Conservation (phyloP, 371 early-diverging fungal species). For the Actinomortierella ambigua region DNA sequence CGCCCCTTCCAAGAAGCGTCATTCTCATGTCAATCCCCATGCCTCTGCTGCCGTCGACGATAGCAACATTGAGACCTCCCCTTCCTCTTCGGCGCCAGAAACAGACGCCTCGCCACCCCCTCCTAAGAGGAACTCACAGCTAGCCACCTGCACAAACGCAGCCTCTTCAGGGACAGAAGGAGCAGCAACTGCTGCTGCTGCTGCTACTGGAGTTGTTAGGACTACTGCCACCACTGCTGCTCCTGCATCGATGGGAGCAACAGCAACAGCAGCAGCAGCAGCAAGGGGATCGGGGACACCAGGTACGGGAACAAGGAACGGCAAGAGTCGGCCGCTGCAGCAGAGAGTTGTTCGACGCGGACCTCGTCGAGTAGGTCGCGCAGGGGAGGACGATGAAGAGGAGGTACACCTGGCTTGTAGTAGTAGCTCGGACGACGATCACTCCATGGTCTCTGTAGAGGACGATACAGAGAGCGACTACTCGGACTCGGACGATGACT, state of each 20-base stretch:
- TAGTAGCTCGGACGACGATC: constrained; percentile 45
- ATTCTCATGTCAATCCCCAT: no score
- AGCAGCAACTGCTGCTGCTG: no score
- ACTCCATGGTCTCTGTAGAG: constrained; percentile 7
- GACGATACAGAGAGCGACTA: constrained; percentile 28
- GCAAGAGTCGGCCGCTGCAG: constrained; percentile 3
- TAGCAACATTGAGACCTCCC: no score
- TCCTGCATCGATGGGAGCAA: constrained; percentile 12
- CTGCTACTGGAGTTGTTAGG: not conserved
- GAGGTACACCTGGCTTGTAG: constrained; percentile 18
- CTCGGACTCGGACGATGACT: constrained; percentile 40
- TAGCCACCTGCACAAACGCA: no score
- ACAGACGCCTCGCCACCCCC: no score
- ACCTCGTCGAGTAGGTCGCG: constrained; percentile 22
- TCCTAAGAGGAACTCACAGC: no score
- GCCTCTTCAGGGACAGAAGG: no score
- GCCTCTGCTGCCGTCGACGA: no score
- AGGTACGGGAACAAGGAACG: constrained; percentile 9
- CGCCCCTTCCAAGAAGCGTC: not conserved
- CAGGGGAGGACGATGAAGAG: constrained; percentile 20
- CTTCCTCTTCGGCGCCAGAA: no score
- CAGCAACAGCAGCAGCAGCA: constrained; percentile 4
- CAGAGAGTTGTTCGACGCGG: constrained; percentile 38
- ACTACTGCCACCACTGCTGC: constrained; percentile 6
- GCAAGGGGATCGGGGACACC: constrained; percentile 16